Evolutionary conservation across 352 stramenopile species (phyloP), one percentile per base, ranked within the genome.

Genomic region (Globisporangium mamillatum): DNA sequence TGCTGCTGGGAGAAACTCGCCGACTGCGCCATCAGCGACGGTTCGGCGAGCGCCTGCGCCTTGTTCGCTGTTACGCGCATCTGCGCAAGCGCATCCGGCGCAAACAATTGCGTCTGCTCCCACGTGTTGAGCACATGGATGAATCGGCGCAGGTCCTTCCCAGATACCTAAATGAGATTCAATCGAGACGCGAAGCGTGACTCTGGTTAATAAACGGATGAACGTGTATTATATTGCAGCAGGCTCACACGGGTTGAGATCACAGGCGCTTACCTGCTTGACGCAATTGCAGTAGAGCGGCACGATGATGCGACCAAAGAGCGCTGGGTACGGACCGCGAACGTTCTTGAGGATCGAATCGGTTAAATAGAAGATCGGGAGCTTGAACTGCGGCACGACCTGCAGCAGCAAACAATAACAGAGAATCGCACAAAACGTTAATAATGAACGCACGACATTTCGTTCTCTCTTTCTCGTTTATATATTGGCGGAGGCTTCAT

Each of bases 331-430:
- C 57, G 84, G 81, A 0, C 86, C 88, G 14, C 81, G 71, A 8
- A 96, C 83, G 63, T 97, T 97, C 79, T 95, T 96, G 41, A 97
- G 76, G 66, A 97, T 97, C 14, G 90, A 97, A 70, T 97, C 90
- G 10, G 88, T 96, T 24, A 97, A 72, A 72, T 97, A 97, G 67
- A 96, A 93, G 64, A 95, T 94, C 25, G 90, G 86, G n/a, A 97
- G 75, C 72, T 95, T 95, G 77, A 85, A 95, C 52, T 92, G 86
- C 3, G 88, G 81, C 14, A 81, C 76, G 1, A 87, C 87, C 83
- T 93, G 64, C 32, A 18, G 56, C 12, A 73, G 62, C 22, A 70
- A 41, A 68, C 60, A 68, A 18, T 44, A 70, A 18, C 41, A 71
- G 22, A 53, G 64, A 38, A 77, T 65, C 60, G 25, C 24, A 61